Conservation (phyloP, 116 monocot genomes). For the Papilionanthe hybrid region DNA sequence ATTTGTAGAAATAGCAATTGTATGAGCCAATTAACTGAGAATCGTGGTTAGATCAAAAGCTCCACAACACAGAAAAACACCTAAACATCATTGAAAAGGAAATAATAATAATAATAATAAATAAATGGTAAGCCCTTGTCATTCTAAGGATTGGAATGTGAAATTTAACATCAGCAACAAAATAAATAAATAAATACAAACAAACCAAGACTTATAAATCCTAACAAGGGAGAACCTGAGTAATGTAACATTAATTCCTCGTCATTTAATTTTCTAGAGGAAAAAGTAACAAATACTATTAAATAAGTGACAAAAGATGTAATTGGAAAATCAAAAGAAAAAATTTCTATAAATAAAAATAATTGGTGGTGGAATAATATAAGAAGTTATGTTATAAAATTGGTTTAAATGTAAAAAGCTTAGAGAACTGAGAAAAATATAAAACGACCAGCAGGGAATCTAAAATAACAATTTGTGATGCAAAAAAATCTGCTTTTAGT, state of each 20-base stretch:
- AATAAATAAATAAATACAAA: not conserved
- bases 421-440: too few relatives aligned
- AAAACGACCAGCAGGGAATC: too few relatives aligned
- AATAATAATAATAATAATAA: not conserved
- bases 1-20: not conserved
- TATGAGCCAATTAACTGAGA: not conserved
- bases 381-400: too few relatives aligned
- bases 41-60: not conserved
- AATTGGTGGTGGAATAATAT: too few relatives aligned
- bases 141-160: not conserved
- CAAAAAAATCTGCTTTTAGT: too few relatives aligned
- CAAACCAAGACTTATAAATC: not conserved
- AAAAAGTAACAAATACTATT: too few relatives aligned
- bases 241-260: not conserved
- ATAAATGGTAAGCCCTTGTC: not conserved
- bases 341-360: too few relatives aligned
- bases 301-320: too few relatives aligned
- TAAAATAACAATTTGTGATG: too few relatives aligned
- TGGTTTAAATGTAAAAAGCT: too few relatives aligned
- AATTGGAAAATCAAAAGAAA: too few relatives aligned
- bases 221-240: not conserved
- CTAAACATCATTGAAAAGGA: not conserved
- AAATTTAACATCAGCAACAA: not conserved
- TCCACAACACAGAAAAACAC: not conserved
- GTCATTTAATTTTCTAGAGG: not conserved